phyloP scores from a whole-genome alignment of 106 monocot genomes.

The Acorus gramineus region DNA sequence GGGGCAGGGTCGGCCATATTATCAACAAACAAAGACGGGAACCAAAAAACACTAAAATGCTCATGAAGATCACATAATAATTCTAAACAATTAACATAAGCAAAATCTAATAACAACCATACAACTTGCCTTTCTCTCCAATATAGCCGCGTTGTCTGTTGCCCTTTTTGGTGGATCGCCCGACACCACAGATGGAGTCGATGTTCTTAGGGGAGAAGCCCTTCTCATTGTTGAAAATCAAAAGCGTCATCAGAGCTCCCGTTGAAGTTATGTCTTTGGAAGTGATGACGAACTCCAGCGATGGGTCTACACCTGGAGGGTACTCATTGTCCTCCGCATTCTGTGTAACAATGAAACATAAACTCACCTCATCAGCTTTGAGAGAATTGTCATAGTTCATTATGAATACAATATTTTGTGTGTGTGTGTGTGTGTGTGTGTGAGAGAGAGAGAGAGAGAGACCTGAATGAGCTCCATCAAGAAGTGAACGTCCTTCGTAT shows the following conservation, averaged over 20 bases:
- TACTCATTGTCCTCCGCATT: slow-evolving; percentile 33
- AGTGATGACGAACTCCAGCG: slow-evolving; percentile 23
- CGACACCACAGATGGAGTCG: slow-evolving; percentile 21
- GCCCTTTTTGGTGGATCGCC: slow-evolving; percentile 26
- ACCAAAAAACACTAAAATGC: no score
- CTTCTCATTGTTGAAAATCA: slow-evolving; percentile 29
- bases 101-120: no score
- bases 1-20: no score
- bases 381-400: no score
- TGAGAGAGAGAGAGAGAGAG: background rate
- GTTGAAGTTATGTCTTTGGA: slow-evolving; percentile 16
- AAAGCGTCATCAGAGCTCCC: slow-evolving; percentile 15
- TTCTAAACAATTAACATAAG: no score
- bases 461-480: slow-evolving; percentile 63
- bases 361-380: no score
- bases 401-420: no score
- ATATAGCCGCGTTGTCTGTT: slow-evolving; percentile 23
- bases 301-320: slow-evolving; percentile 5
- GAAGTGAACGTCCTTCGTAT: slow-evolving; percentile 48
- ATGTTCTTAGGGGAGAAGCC: slow-evolving; percentile 22
- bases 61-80: no score
- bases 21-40: no score
- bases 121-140: slow-evolving; percentile 20
- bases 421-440: no score
- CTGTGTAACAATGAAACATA: background rate